Percentiles rank a stretch among this genome's conserved stretches.
Evolutionary conservation across 1,284 basidiomycete genomes (phyloP).

Genomic region (Athelia sp.): DNA sequence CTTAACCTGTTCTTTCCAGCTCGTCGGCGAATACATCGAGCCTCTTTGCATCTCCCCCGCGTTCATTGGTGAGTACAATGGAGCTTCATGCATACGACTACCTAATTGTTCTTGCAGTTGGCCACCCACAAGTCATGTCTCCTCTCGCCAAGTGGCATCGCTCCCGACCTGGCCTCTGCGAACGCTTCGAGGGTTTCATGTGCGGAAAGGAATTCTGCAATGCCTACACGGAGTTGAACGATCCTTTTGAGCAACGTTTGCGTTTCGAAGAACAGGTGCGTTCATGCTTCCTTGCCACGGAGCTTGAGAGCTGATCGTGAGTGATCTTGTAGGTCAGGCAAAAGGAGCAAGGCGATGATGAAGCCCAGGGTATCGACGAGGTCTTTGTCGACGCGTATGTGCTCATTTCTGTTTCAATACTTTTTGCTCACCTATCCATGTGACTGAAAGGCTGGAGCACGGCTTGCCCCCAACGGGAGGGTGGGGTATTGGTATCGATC

Average conservation of each 20-base stretch:
- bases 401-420: background rate
- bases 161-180: constrained; percentile 89
- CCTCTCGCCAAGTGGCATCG: constrained; percentile 97
- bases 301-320: constrained; percentile 1
- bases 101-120: constrained; percentile 47
- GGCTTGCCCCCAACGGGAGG: constrained; percentile 97
- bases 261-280: constrained; percentile 91
- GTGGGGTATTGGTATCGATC: constrained; percentile 93
- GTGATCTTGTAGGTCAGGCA: constrained; percentile 63
- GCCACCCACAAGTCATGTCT: constrained; percentile 99
- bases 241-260: constrained; percentile 93
- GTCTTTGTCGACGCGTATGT: constrained; percentile 88
- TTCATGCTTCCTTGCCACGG: constrained; percentile 5
- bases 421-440: constrained; percentile 2
- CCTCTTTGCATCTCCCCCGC: constrained; percentile 93
- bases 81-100: background rate
- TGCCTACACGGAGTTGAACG: constrained; percentile 98
- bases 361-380: constrained; percentile 96
- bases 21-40: constrained; percentile 98
- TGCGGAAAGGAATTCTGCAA: constrained; percentile 99
- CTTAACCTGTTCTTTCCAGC: constrained; percentile 35
- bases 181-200: constrained; percentile 98
- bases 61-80: constrained; percentile 72
- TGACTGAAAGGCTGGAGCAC: constrained; percentile 75
- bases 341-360: constrained; percentile 96